A percentile compares a stretch with the other conserved stretches of the same genome.
phyloP scores from a whole-genome alignment of 345 rosid genomes.

The Microthlaspi erraticum region DNA sequence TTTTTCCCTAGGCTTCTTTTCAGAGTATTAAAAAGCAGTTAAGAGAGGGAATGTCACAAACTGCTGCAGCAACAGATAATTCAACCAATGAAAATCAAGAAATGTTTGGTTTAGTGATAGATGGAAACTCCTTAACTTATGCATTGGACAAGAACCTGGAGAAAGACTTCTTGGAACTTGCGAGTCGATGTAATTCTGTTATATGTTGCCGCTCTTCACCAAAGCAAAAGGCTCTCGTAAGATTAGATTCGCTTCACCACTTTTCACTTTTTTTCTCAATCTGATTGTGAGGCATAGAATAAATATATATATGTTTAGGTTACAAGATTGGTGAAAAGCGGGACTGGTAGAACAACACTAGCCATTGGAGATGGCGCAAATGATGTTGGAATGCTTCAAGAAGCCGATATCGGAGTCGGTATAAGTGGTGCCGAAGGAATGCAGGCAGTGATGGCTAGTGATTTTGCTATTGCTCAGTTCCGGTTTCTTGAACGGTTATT shows the following conservation, averaged over 20 bases:
- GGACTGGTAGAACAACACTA: constrained; percentile 64
- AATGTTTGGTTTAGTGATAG: constrained; percentile 74
- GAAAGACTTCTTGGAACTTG: constrained; percentile 64
- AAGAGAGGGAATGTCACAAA: constrained; percentile 46
- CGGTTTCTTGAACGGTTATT: constrained; percentile 76
- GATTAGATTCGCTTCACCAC: constrained; percentile 48
- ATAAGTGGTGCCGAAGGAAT: constrained; percentile 95
- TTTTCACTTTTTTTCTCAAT: constrained; percentile 14
- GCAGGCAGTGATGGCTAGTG: constrained; percentile 99
- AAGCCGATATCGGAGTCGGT: constrained; percentile 96
- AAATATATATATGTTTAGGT: constrained; percentile 59
- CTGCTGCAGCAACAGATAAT: constrained; percentile 20
- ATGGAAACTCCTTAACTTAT: constrained; percentile 77
- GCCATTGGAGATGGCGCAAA: constrained; percentile 96
- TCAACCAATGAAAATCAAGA: constrained; percentile 39
- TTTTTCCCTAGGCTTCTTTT: constrained; percentile 58
- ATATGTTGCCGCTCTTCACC: constrained; percentile 93
- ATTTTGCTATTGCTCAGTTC: constrained; percentile 91
- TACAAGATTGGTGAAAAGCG: constrained; percentile 75
- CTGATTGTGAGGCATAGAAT: constrained; percentile 53
- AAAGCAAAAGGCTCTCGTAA: constrained; percentile 94
- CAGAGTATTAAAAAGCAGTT: constrained; percentile 62
- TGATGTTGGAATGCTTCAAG: constrained; percentile 97
- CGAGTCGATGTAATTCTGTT: constrained; percentile 67
- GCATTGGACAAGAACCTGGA: constrained; percentile 58